A percentile compares a stretch with the other conserved stretches of the same genome.
Evolutionary conservation across 2,329 filamentous ascomycete genomes (phyloP).

Genomic region (Daldinia eschscholtzii): DNA sequence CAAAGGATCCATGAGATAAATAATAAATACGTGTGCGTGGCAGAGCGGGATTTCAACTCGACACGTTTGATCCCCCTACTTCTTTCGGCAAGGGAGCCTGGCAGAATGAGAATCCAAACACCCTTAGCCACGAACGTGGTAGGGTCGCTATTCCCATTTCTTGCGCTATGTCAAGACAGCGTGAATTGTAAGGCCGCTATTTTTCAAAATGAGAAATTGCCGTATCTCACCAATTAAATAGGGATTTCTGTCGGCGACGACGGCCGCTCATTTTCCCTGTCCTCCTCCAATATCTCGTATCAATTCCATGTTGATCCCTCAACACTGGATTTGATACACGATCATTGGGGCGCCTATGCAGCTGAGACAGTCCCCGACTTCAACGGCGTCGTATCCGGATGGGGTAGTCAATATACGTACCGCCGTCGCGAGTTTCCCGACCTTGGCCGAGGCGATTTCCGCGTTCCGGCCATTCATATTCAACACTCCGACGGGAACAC

Average conservation of each 20-base stretch:
- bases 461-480: slow-evolving; percentile 71
- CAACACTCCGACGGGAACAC: slow-evolving; percentile 70
- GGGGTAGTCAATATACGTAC: slow-evolving; percentile 65
- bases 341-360: slow-evolving; percentile 71
- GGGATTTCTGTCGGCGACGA: slow-evolving; percentile 49
- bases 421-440: slow-evolving; percentile 73
- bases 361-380: slow-evolving; percentile 64
- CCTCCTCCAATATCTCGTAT: slow-evolving; percentile 63
- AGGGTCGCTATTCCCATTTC: slow-evolving; percentile 31
- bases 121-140: slow-evolving; percentile 24
- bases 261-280: slow-evolving; percentile 47
- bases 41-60: not conserved
- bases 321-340: slow-evolving; percentile 68
- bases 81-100: slow-evolving; percentile 1
- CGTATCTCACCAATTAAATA: slow-evolving; percentile 36
- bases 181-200: slow-evolving; percentile 32
- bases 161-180: slow-evolving; percentile 27
- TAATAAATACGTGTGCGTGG: slow-evolving; percentile 14
- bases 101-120: slow-evolving; percentile 27
- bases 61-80: slow-evolving; percentile 9
- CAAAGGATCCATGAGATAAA: slow-evolving; percentile 34
- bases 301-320: slow-evolving; percentile 71
- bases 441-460: slow-evolving; percentile 72
- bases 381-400: slow-evolving; percentile 63
- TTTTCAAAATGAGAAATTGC: not conserved